Evolutionary conservation across 176 grass and related monocot genomes (phyloP), one percentile per base, ranked within the genome.

Genomic region (Tillandsia leiboldiana): DNA sequence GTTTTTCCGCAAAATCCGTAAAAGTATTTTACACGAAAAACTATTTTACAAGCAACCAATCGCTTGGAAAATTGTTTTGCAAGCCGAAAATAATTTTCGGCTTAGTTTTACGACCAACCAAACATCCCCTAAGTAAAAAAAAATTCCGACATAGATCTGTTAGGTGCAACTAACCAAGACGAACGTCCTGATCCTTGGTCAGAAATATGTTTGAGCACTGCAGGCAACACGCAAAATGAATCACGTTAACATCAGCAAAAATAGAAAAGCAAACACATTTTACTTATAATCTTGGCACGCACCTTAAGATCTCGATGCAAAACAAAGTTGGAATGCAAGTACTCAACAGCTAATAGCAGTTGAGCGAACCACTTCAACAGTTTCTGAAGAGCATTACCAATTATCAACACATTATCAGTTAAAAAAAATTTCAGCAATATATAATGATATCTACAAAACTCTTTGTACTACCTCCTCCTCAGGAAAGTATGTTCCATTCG

Each of bases 141-240:
- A 11, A 12, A 12, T 61, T 61, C 17, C 3, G 0, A 61, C 14
- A 8, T 13, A 58, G 14, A 18, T 18, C 18, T 58, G 54, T 20
- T 15, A 59, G 11, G 56, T 49, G 74, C 69, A 74, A 79, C 90
- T 84, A 88, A 99, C 95, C 95, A 75, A 99, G 95, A 49, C 87
- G 89, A 72, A 99, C 82, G 27, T 99, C 85, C 20, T 99, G 95
- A 84, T 94, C 87, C 80, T 99, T 99, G 18, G 90, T 99, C 12
- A 99, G 95, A 82, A 99, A 99, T 83, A 94, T 99, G 68, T 99
- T 99, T 84, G 90, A 99, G 70, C 95, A 99, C 95, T 99, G 87
- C 80, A 78, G 77, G 65, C 20, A 74, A 79, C 20, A 65, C 75
- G 26, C 14, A 66, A 51, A 53, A 72, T 0, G 50, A 69, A 53